Evolutionary conservation across 495 filamentous ascomycete species (phyloP), one percentile per base, ranked within the genome.

Genomic region (Daldinia grandis): DNA sequence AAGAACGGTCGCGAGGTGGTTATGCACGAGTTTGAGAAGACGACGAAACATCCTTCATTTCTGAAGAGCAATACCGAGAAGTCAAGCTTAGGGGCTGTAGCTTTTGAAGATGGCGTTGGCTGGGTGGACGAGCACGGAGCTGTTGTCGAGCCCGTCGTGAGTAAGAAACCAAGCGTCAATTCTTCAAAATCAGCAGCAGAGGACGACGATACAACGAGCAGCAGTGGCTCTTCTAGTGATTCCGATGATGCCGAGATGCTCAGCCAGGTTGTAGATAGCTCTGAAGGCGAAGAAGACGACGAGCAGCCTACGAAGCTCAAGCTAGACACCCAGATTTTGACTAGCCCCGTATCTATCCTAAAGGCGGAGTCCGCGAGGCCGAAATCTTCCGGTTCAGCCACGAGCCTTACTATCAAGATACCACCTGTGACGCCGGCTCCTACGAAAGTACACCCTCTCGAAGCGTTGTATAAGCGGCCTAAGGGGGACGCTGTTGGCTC

Each of bases 91-190:
- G 77, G 74, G 15, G 75, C 82, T 2, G 78, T 76, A 4, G 85
- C 88, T 58, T 93, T 85, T 76, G 80, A 91, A 17, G 89, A 98
- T 30, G 93, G 89, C 15, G 92, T 92, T 69, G 95, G 95, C 0
- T 98, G 95, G 95, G 84, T 97, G 4, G 92, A 97, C 74, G 87
- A 88, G 69, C 81, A 88, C 17, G 95, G 94, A 2, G 88, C 90
- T 58, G 74, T 97, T 21, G 88, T 95, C 9, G 90, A 97, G 56
- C 70, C 75, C 4, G 78, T 80, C 17, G 82, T 78, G 42, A 74
- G 74, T 38, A 81, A 71, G 72, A 68, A 55, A 64, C 71, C 55
- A 38, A 70, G 27, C 33, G 47, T 33, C 38, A 64, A 38, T 21
- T 38, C 61, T 53, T 71, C 70, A 30, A 69, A 50, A 42, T 10